phyloP scores from a whole-genome alignment of 176 grass and related monocot species.

The Bonia amplexicaulis region DNA sequence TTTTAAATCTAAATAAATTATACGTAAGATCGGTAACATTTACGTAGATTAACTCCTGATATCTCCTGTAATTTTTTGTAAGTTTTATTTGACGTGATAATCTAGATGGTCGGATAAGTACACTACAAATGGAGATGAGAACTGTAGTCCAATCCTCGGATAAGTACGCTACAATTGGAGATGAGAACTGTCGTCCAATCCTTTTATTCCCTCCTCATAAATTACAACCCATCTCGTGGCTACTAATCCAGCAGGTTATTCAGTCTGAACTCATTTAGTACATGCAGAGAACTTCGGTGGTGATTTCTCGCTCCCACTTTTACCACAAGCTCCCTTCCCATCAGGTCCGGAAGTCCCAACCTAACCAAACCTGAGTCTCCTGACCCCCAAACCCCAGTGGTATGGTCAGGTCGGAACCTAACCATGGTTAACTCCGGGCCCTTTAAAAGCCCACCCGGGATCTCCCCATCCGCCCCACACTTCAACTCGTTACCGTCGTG shows the following conservation, averaged over 20 bases:
- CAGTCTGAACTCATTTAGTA: not conserved
- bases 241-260: not conserved
- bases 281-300: not conserved
- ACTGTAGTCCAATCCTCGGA: not conserved
- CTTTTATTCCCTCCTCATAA: not conserved
- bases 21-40: not conserved
- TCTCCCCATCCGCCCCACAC: conserved; percentile 20
- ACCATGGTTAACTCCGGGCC: conserved; percentile 28
- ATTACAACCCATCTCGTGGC: not conserved
- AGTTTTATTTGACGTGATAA: not conserved
- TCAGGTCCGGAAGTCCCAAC: not conserved
- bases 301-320: not conserved
- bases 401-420: not conserved
- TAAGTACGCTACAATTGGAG: not conserved
- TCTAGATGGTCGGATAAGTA: not conserved
- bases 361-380: not conserved
- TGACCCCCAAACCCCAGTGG: not conserved
- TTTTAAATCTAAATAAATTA: too few relatives aligned
- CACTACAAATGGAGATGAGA: not conserved
- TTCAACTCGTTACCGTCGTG: not conserved
- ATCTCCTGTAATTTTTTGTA: not conserved
- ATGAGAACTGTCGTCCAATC: not conserved
- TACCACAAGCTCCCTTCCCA: not conserved
- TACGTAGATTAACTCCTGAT: not conserved
- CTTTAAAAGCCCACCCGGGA: conserved; percentile 42